Conservation (phyloP, 2,329 filamentous ascomycete species). For the Aspergillus tubingensis region DNA sequence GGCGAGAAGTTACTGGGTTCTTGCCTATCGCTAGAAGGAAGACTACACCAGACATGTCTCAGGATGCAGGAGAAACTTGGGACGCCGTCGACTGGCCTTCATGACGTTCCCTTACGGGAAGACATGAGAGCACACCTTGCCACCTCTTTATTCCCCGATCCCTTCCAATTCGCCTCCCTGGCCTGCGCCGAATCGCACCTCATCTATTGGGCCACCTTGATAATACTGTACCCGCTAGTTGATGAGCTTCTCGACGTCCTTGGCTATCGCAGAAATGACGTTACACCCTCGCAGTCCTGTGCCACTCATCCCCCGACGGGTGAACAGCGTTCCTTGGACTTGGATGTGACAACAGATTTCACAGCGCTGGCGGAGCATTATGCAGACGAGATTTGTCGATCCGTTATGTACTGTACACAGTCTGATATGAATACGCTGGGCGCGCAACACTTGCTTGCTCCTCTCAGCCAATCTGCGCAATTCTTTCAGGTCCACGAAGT, state of each 20-base stretch:
- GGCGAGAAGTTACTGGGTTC: conserved; percentile 14
- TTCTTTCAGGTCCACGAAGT: conserved; percentile 19
- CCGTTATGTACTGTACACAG: conserved; percentile 21
- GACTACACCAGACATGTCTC: conserved; percentile 14
- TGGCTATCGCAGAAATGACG: neutral
- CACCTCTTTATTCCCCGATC: conserved; percentile 13
- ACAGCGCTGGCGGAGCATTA: conserved; percentile 21
- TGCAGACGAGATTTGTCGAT: conserved; percentile 23
- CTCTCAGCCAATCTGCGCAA: conserved; percentile 23
- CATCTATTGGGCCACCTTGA: conserved; percentile 19
- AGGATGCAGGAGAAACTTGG: conserved; percentile 21
- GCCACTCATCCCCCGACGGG: neutral
- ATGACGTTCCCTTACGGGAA: conserved; percentile 7
- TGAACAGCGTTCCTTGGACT: neutral
- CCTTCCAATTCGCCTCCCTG: conserved; percentile 18
- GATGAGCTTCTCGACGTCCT: conserved; percentile 19
- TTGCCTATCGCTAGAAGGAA: conserved; percentile 18
- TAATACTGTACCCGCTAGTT: conserved; percentile 25
- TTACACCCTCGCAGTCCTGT: conserved; percentile 6
- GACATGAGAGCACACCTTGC: conserved; percentile 16
- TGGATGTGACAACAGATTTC: conserved; percentile 10
- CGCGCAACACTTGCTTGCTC: conserved; percentile 19
- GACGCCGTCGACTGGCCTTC: conserved; percentile 7
- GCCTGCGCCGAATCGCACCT: conserved; percentile 23
- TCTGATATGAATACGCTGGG: conserved; percentile 24